These are phyloP conservation scores for Cryptococcus amylolentus DNA, from an alignment of 1,284 basidiomycete genomes.

Conservation along the genomic window DNA sequence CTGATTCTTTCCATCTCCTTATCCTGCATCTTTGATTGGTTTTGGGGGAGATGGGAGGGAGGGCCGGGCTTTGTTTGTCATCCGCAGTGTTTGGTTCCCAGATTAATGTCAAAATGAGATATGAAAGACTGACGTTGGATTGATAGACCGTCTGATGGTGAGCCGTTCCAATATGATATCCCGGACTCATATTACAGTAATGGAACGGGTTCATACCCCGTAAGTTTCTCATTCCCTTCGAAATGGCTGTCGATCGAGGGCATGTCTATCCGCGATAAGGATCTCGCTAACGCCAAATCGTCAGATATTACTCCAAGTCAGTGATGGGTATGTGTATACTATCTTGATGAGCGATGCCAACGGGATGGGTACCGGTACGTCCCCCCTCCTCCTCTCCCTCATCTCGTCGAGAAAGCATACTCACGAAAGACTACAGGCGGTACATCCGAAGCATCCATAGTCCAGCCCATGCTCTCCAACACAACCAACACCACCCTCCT, in stretches of 20 bases:
- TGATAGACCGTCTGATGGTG: too few relatives aligned
- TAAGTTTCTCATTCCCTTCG: background rate
- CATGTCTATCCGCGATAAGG: background rate
- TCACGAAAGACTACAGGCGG: constrained; percentile 53
- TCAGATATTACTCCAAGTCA: background rate
- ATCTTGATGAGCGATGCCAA: constrained; percentile 28
- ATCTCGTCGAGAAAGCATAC: too few relatives aligned
- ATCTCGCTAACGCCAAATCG: too few relatives aligned
- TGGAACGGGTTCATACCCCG: constrained; percentile 4
- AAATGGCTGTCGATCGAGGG: background rate
- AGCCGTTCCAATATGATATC: too few relatives aligned
- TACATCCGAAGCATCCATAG: constrained; percentile 35
- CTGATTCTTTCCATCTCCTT: too few relatives aligned
- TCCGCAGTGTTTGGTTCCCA: too few relatives aligned
- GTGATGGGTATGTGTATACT: constrained; percentile 16
- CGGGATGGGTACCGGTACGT: constrained; percentile 25
- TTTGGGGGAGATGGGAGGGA: too few relatives aligned
- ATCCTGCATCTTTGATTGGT: too few relatives aligned
- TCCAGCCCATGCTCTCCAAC: constrained; percentile 16
- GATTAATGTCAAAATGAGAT: too few relatives aligned
- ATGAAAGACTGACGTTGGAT: too few relatives aligned
- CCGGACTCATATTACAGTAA: background rate
- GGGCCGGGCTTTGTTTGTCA: too few relatives aligned
- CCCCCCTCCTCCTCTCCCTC: constrained; percentile 28
- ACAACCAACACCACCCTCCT: background rate